A percentile compares a stretch with the other conserved stretches of the same genome.
Evolutionary conservation across 371 early-diverging fungal species (phyloP).

Genomic region (Mucor ambiguus): DNA sequence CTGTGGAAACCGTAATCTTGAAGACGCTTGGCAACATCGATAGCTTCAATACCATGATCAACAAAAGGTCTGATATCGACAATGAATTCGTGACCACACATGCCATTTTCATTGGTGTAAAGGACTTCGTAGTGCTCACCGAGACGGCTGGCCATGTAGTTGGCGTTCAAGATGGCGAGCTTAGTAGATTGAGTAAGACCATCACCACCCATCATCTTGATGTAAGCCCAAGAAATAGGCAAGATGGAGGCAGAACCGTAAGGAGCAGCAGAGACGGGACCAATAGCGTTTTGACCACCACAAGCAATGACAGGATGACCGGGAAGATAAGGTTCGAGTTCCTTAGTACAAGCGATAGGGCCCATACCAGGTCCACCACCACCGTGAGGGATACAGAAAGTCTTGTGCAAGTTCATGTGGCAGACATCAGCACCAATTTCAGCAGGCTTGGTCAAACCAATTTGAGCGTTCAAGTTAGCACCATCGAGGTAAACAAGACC

Average conservation of each 20-base stretch:
- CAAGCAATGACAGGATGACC: slow-evolving; percentile 84
- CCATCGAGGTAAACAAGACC: slow-evolving; percentile 99
- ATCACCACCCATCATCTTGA: slow-evolving; percentile 93
- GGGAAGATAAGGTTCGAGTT: slow-evolving; percentile 91
- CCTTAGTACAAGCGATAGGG: slow-evolving; percentile 88
- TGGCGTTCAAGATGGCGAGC: slow-evolving; percentile 93
- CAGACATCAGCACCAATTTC: slow-evolving; percentile 98
- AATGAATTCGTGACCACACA: slow-evolving; percentile 98
- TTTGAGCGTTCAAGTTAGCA: slow-evolving; percentile 98
- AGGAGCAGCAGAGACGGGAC: slow-evolving; percentile 96
- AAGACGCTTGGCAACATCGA: slow-evolving; percentile 97
- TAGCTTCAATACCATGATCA: slow-evolving; percentile 84
- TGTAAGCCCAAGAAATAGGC: slow-evolving; percentile 97
- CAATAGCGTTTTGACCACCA: slow-evolving; percentile 79
- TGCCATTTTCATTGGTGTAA: slow-evolving; percentile 89
- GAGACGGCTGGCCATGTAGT: slow-evolving; percentile 95
- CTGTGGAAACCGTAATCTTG: slow-evolving; percentile 98
- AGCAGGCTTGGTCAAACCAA: slow-evolving; percentile 94
- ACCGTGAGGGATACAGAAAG: slow-evolving; percentile 98
- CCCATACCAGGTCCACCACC: slow-evolving; percentile 99
- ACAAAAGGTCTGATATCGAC: slow-evolving; percentile 90
- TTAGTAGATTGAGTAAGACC: slow-evolving; percentile 88
- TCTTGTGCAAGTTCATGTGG: slow-evolving; percentile 98
- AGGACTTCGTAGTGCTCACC: slow-evolving; percentile 86
- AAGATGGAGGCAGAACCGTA: slow-evolving; percentile 94